Evolutionary conservation across 75 land plant species (phyloP).

Genomic region (Sequoiadendron giganteum): DNA sequence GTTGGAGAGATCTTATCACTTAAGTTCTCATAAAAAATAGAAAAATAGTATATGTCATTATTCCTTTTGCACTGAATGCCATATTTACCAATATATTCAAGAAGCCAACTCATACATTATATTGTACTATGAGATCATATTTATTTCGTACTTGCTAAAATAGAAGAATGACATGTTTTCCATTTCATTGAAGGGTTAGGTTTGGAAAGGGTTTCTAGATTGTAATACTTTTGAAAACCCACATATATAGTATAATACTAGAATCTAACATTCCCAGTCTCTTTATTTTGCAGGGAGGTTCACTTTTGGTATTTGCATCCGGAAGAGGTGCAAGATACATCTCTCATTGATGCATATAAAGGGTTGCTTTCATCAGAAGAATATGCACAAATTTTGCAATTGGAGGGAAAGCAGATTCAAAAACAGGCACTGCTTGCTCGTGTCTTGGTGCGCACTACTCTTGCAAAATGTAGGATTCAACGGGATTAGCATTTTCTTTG

Average conservation of each 20-base stretch:
- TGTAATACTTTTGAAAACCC: neutral
- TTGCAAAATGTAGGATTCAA: constrained; percentile 68
- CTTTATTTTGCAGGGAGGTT: constrained; percentile 56
- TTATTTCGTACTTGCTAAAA: neutral
- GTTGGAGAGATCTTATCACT: neutral
- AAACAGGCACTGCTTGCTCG: constrained; percentile 73
- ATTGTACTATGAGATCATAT: neutral
- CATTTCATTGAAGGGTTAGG: neutral
- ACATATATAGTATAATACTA: neutral
- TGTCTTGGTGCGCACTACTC: constrained; percentile 80
- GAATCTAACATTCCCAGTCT: neutral
- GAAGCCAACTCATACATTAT: neutral
- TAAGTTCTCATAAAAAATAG: neutral
- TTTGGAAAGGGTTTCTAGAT: neutral
- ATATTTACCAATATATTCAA: neutral
- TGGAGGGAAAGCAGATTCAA: constrained; percentile 34
- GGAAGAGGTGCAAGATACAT: constrained; percentile 52
- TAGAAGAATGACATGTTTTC: neutral
- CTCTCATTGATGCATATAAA: constrained; percentile 49
- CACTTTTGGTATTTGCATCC: constrained; percentile 81
- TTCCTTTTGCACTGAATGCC: neutral
- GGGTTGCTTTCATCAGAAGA: constrained; percentile 60
- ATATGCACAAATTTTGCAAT: constrained; percentile 28
- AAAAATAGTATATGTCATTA: no score
- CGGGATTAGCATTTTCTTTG: neutral